Percentiles rank a stretch among this genome's conserved stretches.
Conservation (phyloP, 2,329 filamentous ascomycete species). For the Talaromyces sp. region DNA sequence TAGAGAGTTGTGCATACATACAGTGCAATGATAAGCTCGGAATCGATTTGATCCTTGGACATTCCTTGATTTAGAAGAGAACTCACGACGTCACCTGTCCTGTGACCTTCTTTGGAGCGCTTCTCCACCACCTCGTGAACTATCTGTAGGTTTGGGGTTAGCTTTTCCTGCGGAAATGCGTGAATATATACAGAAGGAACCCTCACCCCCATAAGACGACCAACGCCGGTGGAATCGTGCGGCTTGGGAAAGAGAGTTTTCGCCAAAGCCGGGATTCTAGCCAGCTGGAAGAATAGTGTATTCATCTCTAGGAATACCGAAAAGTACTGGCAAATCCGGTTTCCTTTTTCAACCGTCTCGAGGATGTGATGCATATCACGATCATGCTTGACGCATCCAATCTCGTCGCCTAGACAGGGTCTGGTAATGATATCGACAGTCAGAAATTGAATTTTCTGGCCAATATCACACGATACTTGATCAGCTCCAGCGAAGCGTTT, state of each 20-base stretch:
- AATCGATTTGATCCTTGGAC: not conserved
- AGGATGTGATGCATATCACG: not conserved
- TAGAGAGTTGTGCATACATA: too few relatives aligned
- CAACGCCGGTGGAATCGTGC: not conserved
- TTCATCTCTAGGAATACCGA: slow-evolving; percentile 1
- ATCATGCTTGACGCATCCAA: not conserved
- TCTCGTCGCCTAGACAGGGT: not conserved
- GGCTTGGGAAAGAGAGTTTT: not conserved
- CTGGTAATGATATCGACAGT: slow-evolving; percentile 1
- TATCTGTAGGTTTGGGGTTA: too few relatives aligned
- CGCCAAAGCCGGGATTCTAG: slow-evolving; percentile 1
- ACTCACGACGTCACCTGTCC: not conserved
- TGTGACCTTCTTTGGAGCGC: not conserved
- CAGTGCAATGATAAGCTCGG: slow-evolving; percentile 3
- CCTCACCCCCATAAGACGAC: slow-evolving; percentile 5
- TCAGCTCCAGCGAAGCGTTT: too few relatives aligned
- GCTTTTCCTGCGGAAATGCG: too few relatives aligned
- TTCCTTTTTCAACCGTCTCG: not conserved
- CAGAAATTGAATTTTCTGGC: not conserved
- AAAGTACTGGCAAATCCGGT: slow-evolving; percentile 1
- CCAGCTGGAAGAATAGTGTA: not conserved
- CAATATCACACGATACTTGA: slow-evolving; percentile 1
- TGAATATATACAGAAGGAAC: too few relatives aligned
- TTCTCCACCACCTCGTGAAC: not conserved
- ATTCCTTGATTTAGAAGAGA: slow-evolving; percentile 2